phyloP scores from a whole-genome alignment of 2,329 filamentous ascomycete species.

The Curvularia hawaiiensis region DNA sequence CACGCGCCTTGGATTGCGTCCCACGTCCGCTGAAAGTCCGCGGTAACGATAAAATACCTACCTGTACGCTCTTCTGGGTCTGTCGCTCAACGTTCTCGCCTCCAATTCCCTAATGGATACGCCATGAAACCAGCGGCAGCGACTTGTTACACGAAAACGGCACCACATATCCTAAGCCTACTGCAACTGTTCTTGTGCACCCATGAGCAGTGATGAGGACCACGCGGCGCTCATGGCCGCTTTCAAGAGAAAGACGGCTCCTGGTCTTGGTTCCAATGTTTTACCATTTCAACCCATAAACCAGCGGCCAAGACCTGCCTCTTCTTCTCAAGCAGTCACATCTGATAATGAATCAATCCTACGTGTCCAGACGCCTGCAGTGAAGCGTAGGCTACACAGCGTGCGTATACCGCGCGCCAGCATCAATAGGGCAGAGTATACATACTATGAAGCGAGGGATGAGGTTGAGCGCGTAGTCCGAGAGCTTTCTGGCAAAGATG shows the following conservation, averaged over 20 bases:
- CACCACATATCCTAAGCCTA: not conserved
- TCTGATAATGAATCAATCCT: not conserved
- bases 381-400: constrained; percentile 23
- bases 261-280: constrained; percentile 1
- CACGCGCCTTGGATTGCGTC: constrained; percentile 15
- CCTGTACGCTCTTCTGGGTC: not conserved
- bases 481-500: constrained; percentile 37
- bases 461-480: constrained; percentile 49
- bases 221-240: constrained; percentile 34
- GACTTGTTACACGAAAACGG: not conserved
- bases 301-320: constrained; percentile 9
- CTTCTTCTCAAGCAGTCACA: constrained; percentile 21
- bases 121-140: not conserved
- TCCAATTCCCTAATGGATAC: not conserved
- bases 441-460: constrained; percentile 37
- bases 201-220: constrained; percentile 38
- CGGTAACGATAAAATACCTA: not conserved
- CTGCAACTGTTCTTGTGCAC: not conserved
- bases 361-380: not conserved
- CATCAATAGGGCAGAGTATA: constrained; percentile 41
- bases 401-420: constrained; percentile 34
- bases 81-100: not conserved
- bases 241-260: constrained; percentile 25
- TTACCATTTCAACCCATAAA: not conserved
- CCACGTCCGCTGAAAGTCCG: not conserved